Base-by-base conservation (phyloP, 2,329 filamentous ascomycete genomes). In the Eutypella sp. region DNA sequence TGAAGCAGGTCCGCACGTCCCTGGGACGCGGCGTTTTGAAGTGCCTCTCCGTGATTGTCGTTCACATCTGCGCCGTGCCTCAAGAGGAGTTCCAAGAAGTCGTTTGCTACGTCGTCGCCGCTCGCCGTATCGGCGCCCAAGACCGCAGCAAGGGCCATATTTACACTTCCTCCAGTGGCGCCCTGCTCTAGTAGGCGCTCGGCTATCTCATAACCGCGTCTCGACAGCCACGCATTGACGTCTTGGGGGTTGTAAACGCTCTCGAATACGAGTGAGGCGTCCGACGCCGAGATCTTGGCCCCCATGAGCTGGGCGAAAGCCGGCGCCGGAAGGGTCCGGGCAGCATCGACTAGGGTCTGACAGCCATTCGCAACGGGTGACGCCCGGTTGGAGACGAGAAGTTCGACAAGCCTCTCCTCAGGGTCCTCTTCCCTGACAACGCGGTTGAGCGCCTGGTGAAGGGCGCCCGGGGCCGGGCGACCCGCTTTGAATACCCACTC, bases 351-450 rank as follows among this genome's bases (percentile, higher is more conserved):
- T 11, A 82, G 54, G 1, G 74, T 71, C 57, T 77, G 72, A 58
- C 75, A 79, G 20, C 68, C 68, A 44, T 79, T 77, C 0, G 67
- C 67, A 4, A 71, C 61, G 0, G 77, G 73, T 0, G 75, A 80
- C 23, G 78, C 78, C 1, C 78, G 73, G 29, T 76, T 66, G 2
- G 64, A 59, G 4, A 81, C 61, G 5, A 81, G 62, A 3, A 79
- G 59, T 33, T 68, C 65, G 3, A 79, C 67, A 5, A 75, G 63
- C 2, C 68, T 63, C 29, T 72, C 63, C 39, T 78, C 75, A 0
- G 70, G 68, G 7, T 76, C 68, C 18, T 78, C 68, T 50, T 76
- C 73, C n/a, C 74, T 76, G 7, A 81, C 69, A 0, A 72, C 75
- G 44, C 74, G 71, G 49, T 72, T 71, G 16, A 82, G 60, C 0